Conservation (phyloP, 2,329 filamentous ascomycete species). For the Alternaria consortialis region DNA sequence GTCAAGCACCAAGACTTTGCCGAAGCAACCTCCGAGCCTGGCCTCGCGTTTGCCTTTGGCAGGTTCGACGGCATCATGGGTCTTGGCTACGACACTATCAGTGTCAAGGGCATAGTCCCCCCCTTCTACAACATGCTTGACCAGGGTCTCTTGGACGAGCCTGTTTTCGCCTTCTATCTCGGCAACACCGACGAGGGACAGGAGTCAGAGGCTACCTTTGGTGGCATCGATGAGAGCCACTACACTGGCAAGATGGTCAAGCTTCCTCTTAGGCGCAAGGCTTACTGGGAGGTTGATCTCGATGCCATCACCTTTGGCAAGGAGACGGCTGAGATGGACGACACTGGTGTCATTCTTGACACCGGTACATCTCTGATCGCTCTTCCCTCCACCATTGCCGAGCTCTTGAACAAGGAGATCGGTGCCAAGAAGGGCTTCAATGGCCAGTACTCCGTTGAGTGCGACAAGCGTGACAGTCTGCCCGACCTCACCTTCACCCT, state of each 20-base stretch:
- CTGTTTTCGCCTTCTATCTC: conserved; percentile 97
- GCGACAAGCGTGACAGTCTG: conserved; percentile 79
- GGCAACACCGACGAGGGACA: conserved; percentile 75
- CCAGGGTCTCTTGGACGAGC: conserved; percentile 87
- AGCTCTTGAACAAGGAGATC: conserved; percentile 97
- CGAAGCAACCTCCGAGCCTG: conserved; percentile 94
- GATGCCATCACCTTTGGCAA: conserved; percentile 90
- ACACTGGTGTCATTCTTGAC: conserved; percentile 96
- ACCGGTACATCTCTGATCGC: conserved; percentile 98
- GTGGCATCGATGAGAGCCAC: conserved; percentile 84
- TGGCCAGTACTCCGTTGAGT: conserved; percentile 95
- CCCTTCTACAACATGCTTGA: conserved; percentile 97
- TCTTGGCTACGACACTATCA: conserved; percentile 92
- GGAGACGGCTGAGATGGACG: conserved; percentile 85
- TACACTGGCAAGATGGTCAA: conserved; percentile 87
- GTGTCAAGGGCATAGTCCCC: conserved; percentile 93
- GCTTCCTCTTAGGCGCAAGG: conserved; percentile 95
- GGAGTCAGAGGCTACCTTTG: conserved; percentile 88
- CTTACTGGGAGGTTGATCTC: conserved; percentile 99
- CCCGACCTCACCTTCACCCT: conserved; percentile 93
- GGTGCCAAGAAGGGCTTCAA: conserved; percentile 98
- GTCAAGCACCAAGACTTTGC: conserved; percentile 94
- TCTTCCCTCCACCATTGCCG: conserved; percentile 87
- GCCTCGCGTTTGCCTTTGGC: conserved; percentile 96
- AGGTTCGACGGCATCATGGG: conserved; percentile 97